Evolutionary conservation across 306 rosid genomes (phyloP), one percentile per base, ranked within the genome.

Genomic region (Ormosia semicastrata): DNA sequence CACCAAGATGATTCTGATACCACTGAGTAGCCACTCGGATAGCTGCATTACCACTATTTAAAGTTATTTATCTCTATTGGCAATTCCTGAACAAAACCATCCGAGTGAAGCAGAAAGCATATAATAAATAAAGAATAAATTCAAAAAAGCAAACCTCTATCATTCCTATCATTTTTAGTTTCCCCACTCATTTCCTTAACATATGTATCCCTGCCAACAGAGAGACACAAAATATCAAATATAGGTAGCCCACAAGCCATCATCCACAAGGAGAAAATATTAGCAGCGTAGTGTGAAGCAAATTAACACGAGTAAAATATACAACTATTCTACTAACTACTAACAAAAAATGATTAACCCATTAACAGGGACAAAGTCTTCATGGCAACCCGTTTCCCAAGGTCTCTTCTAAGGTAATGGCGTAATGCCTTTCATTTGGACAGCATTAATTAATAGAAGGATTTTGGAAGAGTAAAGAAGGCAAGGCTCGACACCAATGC

Each of bases 1-100:
- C 91, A 49, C 98, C 97, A 53, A 95, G 94, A 85, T 95, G 99
- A 60, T 71, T 95, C 86, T 95, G 98, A 86, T 95, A 95, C 99
- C 99, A 95, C 36, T 91, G 97, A 53, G 98, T 75, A 69, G 98
- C 99, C 82, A 92, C 96, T 76, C 99, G 92, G 52, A 95, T 95
- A 41, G 99, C 99, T 95, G 94, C 82, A 75, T 74, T 18, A 65
- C 78, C 82, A 84, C 62, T 78, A 82, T 8, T 71, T 74, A 14
- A 73, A 73, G 75, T 87, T 84, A 85, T 72, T 32, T 62, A 54
- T 62, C 53, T 62, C 30, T n/a, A 56, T 56, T 36, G n/a, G 64
- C n/a, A 73, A 81, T 11, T 60, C 78, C 60, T 60, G 44, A 39
- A 37, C 13, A 72, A 66, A 62, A 69, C 14, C 24, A 76, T 77